Conservation (phyloP, 192 early-diverging fungal species). For the Physocladia obscura region DNA sequence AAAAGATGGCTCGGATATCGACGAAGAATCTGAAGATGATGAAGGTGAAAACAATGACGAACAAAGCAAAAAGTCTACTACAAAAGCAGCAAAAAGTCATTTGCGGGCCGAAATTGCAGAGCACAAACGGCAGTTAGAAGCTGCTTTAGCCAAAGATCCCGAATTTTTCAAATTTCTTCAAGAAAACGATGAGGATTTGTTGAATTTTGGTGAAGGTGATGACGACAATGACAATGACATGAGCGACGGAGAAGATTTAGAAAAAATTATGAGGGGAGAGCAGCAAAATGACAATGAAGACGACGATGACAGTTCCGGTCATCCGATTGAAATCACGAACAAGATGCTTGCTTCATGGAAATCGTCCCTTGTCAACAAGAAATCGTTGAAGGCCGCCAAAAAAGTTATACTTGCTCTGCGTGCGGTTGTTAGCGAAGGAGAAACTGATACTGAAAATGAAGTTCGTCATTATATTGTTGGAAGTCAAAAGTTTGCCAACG, state of each 20-base stretch:
- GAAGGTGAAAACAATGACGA: slow-evolving; percentile 58
- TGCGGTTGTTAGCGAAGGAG: slow-evolving; percentile 21
- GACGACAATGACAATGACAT: slow-evolving; percentile 36
- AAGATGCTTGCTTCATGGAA: slow-evolving; percentile 78
- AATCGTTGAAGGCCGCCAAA: slow-evolving; percentile 70
- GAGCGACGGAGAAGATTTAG: slow-evolving; percentile 35
- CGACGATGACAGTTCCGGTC: slow-evolving; percentile 17
- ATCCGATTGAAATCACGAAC: slow-evolving; percentile 60
- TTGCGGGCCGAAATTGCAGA: slow-evolving; percentile 57
- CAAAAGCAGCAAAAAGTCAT: slow-evolving; percentile 43
- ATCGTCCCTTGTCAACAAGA: slow-evolving; percentile 33
- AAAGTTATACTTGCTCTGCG: slow-evolving; percentile 82
- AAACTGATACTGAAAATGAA: slow-evolving; percentile 16
- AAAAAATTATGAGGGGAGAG: slow-evolving; percentile 33
- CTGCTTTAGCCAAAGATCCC: slow-evolving; percentile 82
- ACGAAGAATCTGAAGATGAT: slow-evolving; percentile 53
- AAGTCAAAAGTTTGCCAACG: slow-evolving; percentile 71
- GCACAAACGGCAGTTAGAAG: slow-evolving; percentile 82
- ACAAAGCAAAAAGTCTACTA: slow-evolving; percentile 34
- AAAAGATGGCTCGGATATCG: slow-evolving; percentile 41
- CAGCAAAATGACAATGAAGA: slow-evolving; percentile 42
- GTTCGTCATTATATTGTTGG: slow-evolving; percentile 20
- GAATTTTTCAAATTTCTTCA: slow-evolving; percentile 89
- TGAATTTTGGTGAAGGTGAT: slow-evolving; percentile 64
- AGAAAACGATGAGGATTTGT: slow-evolving; percentile 79